phyloP scores from a whole-genome alignment of 768 basidiomycete genomes.

The Suillus weaverae region DNA sequence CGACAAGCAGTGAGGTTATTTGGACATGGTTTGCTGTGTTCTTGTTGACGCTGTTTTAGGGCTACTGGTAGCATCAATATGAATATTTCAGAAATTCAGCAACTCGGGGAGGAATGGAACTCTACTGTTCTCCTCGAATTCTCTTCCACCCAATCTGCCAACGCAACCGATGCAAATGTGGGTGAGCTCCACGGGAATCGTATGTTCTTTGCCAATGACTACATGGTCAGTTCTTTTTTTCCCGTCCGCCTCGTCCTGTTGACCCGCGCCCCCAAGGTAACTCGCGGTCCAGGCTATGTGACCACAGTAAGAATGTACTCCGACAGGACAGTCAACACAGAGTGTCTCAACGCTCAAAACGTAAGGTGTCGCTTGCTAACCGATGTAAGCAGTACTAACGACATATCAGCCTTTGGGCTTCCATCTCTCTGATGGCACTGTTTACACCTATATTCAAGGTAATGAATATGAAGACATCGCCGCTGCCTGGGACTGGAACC shows the following conservation, averaged over 20 bases:
- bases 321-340: slow-evolving; percentile 55
- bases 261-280: slow-evolving; percentile 43
- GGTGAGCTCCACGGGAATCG: slow-evolving; percentile 55
- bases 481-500: slow-evolving; percentile 76
- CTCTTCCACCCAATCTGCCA: slow-evolving; percentile 36
- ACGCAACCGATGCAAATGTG: slow-evolving; percentile 48
- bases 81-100: slow-evolving; percentile 51
- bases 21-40: not conserved
- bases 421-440: slow-evolving; percentile 65
- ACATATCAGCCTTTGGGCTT: slow-evolving; percentile 55
- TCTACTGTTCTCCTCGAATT: slow-evolving; percentile 43
- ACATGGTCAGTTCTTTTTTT: slow-evolving; percentile 48
- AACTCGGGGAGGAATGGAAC: slow-evolving; percentile 53
- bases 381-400: slow-evolving; percentile 2
- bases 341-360: slow-evolving; percentile 66
- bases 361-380: slow-evolving; percentile 30
- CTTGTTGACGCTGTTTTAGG: slow-evolving; percentile 33
- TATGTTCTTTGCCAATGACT: slow-evolving; percentile 68
- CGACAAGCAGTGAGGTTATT: slow-evolving; percentile 40
- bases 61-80: slow-evolving; percentile 58
- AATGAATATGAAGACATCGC: slow-evolving; percentile 74
- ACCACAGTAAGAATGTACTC: slow-evolving; percentile 66
- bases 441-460: slow-evolving; percentile 64
- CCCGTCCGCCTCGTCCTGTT: not conserved
- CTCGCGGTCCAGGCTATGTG: slow-evolving; percentile 59